A percentile compares a stretch with the other conserved stretches of the same genome.
Evolutionary conservation across 2,329 filamentous ascomycete genomes (phyloP).

Genomic region (Apiospora marii): DNA sequence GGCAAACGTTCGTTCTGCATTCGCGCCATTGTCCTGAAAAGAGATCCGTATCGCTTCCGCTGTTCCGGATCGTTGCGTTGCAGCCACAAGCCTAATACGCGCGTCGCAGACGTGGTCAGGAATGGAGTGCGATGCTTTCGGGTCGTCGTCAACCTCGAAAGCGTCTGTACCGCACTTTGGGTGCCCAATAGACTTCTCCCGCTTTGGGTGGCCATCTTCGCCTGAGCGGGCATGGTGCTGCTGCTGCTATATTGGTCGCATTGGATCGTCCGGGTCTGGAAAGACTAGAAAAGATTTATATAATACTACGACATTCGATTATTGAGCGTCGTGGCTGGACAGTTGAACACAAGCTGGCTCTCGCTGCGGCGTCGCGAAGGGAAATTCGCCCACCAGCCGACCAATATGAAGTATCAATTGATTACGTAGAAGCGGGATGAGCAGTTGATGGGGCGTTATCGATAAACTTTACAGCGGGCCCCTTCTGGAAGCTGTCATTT

Average conservation of each 20-base stretch:
- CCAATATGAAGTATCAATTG: neutral
- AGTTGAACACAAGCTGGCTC: neutral
- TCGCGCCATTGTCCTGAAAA: constrained; percentile 26
- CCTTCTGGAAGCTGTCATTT: neutral
- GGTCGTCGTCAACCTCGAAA: constrained; percentile 14
- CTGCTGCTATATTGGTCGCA: neutral
- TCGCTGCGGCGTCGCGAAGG: neutral
- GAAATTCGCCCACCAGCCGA: neutral
- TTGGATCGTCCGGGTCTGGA: neutral
- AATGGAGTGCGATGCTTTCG: neutral
- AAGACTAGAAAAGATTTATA: neutral
- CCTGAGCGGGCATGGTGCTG: neutral
- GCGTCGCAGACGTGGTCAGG: neutral
- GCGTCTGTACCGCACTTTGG: neutral
- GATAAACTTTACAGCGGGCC: constrained; percentile 17
- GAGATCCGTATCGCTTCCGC: constrained; percentile 23
- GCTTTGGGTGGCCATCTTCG: neutral
- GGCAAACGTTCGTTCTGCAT: constrained; percentile 40
- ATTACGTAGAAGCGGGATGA: neutral
- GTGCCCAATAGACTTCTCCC: neutral
- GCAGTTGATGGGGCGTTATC: neutral
- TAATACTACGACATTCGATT: neutral
- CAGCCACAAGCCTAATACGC: constrained; percentile 22
- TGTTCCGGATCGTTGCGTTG: neutral
- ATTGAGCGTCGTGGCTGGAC: neutral